These are phyloP conservation scores for Penicillium paradoxum DNA, from an alignment of 495 filamentous ascomycete genomes.

Conservation along the genomic window DNA sequence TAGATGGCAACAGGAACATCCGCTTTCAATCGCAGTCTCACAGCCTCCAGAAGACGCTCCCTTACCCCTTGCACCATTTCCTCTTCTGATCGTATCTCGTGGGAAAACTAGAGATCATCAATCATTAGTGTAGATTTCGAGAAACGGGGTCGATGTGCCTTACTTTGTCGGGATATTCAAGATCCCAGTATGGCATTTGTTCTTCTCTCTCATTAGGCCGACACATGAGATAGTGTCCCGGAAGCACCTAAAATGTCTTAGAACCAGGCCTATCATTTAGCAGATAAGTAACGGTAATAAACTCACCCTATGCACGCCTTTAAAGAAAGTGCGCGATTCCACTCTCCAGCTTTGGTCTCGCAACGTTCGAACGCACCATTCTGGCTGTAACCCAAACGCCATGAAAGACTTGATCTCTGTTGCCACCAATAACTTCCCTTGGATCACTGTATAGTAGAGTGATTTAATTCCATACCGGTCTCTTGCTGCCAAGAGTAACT, in stretches of 20 bases:
- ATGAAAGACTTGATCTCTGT: slow-evolving; percentile 47
- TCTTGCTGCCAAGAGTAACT: too few species aligned
- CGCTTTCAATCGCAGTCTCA: slow-evolving; percentile 44
- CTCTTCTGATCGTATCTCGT: slow-evolving; percentile 30
- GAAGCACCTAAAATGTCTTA: too few species aligned
- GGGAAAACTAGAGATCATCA: too few species aligned
- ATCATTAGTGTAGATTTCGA: too few species aligned
- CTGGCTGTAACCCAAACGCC: slow-evolving; percentile 39
- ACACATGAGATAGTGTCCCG: slow-evolving; percentile 9
- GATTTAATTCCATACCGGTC: too few species aligned
- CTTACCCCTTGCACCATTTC: slow-evolving; percentile 45
- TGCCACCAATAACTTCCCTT: slow-evolving; percentile 33
- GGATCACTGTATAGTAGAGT: slow-evolving; percentile 33
- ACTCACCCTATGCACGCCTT: too few species aligned
- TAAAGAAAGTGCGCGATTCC: too few species aligned
- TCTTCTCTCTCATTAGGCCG: slow-evolving; percentile 23
- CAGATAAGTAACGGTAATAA: too few species aligned
- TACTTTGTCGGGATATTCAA: slow-evolving; percentile 45
- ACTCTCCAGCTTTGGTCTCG: too few species aligned
- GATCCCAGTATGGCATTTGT: slow-evolving; percentile 44
- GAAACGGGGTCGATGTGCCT: slow-evolving; percentile 1
- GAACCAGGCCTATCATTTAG: too few species aligned
- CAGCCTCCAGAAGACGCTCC: slow-evolving; percentile 39
- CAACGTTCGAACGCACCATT: slow-evolving; percentile 28
- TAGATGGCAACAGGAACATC: slow-evolving; percentile 51